These are phyloP conservation scores for Chaetomium cochliodes DNA, from an alignment of 495 filamentous ascomycete species.

Conservation along the genomic window DNA sequence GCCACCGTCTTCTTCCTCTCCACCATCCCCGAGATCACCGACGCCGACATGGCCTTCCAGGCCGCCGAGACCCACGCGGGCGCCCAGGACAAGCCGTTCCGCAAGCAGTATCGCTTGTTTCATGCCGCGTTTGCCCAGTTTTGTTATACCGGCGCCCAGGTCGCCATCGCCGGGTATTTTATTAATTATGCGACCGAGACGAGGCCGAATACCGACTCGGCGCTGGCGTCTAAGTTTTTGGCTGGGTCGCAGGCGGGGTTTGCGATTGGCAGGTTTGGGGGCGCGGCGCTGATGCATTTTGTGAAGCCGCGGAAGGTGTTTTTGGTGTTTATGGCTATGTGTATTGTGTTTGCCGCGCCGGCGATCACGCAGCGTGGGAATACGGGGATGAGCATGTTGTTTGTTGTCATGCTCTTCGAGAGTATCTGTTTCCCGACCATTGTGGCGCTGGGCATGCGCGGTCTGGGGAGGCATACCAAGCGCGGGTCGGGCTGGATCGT, in stretches of 20 bases:
- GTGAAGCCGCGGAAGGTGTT: slow-evolving; percentile 55
- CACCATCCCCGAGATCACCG: slow-evolving; percentile 68
- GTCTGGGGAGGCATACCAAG: slow-evolving; percentile 69
- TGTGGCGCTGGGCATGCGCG: slow-evolving; percentile 65
- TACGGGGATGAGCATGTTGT: slow-evolving; percentile 58
- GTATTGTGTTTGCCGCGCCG: slow-evolving; percentile 59
- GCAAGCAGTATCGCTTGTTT: slow-evolving; percentile 66
- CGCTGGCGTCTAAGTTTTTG: slow-evolving; percentile 51
- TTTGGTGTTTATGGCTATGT: slow-evolving; percentile 46
- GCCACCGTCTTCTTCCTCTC: slow-evolving; percentile 64
- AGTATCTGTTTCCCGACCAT: slow-evolving; percentile 70
- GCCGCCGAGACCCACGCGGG: slow-evolving; percentile 47
- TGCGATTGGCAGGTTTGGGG: slow-evolving; percentile 64
- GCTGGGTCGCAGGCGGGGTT: slow-evolving; percentile 67
- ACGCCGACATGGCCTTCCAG: slow-evolving; percentile 63
- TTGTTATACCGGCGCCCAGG: slow-evolving; percentile 69
- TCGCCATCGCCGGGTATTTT: slow-evolving; percentile 56
- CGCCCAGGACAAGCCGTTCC: slow-evolving; percentile 49
- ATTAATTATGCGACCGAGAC: slow-evolving; percentile 43
- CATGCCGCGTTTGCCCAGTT: slow-evolving; percentile 66
- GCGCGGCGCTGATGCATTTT: slow-evolving; percentile 49
- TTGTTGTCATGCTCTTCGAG: slow-evolving; percentile 69
- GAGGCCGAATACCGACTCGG: slow-evolving; percentile 23
- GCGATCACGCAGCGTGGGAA: slow-evolving; percentile 53
- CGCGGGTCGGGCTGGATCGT: slow-evolving; percentile 65